Evolutionary conservation across 1,284 basidiomycete species (phyloP), one percentile per base, ranked within the genome.

Genomic region (Microbotryomycetes sp.): DNA sequence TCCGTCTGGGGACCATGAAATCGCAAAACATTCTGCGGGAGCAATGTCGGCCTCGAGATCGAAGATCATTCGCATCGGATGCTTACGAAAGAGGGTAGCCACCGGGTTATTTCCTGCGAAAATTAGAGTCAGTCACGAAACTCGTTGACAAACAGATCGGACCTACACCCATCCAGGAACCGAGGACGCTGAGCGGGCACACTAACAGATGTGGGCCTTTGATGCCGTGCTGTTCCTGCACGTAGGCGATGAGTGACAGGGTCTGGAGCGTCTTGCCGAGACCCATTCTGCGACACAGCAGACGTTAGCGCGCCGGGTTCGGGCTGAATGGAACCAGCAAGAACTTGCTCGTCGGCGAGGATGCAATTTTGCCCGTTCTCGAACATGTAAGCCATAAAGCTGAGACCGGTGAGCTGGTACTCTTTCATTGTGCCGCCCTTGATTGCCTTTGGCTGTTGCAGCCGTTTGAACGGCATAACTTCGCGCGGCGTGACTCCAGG

Each of bases 261-360:
- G 84, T 84, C 79, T 84, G 83, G 18, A 85, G 73, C 0, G 84
- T 85, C 68, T 85, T 85, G 18, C 83, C 83, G 5, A 85, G 78
- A 63, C 82, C 83, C 83, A 84, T 80, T 53, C 59, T 60, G 52
- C 4, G 50, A 57, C 69, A 3, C 50, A 70, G 21, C 46, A 58
- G 28, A 54, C 23, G 45, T 41, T 30, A 16, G 24, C n/a, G 18
- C 50, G 24, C 28, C 50, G 29, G 23, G 13, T 16, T 23, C n/a
- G 23, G 24, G 24, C 2, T 6, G 49, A 48, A 48, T 23, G 11
- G 4, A 21, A 13, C 46, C 15, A 26, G 26, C 18, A 21, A 18
- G 13, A 15, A 51, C 54, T 16, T 31, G 54, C 62, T 66, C 64
- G 56, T 66, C 64, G 4, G 58, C 64, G 23, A 66, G 53, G 46